A percentile compares a stretch with the other conserved stretches of the same genome.
Conservation (phyloP, 805 yeast genomes). For the Yarrowia osloensis region DNA sequence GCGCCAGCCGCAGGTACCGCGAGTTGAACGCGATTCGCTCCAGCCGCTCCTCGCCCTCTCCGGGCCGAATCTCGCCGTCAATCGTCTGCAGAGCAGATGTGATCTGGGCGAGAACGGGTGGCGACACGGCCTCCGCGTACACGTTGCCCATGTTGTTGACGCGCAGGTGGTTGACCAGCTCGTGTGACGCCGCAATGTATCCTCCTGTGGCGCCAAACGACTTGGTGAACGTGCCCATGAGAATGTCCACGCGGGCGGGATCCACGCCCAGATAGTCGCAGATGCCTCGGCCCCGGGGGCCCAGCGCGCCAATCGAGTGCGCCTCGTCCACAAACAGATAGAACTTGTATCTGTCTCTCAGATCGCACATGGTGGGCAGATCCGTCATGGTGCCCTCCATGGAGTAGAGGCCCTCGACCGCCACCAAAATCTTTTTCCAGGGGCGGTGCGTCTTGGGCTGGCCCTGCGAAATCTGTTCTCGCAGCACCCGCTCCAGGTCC, state of each 20-base stretch:
- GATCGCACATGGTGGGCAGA: conserved; percentile 69
- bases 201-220: conserved; percentile 99
- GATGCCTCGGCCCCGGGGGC: conserved; percentile 90
- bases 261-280: conserved; percentile 88
- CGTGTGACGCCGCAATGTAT: conserved; percentile 76
- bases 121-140: conserved; percentile 86
- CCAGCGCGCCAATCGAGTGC: conserved; percentile 98
- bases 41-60: conserved; percentile 89
- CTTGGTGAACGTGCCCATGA: conserved; percentile 98
- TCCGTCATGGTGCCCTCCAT: conserved; percentile 77
- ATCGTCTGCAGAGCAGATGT: conserved; percentile 76
- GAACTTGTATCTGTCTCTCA: conserved; percentile 82
- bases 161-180: conserved; percentile 72
- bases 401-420: conserved; percentile 89
- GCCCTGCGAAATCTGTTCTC: conserved; percentile 88
- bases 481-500: conserved; percentile 68
- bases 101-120: conserved; percentile 89
- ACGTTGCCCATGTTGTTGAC: conserved; percentile 68
- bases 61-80: conserved; percentile 79
- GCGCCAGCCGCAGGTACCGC: conserved; percentile 85
- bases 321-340: conserved; percentile 95
- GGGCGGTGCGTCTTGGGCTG: conserved; percentile 96
- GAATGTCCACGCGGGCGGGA: conserved; percentile 74
- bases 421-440: conserved; percentile 76
- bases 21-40: conserved; percentile 95